Evolutionary conservation across 2,329 filamentous ascomycete species (phyloP).

Genomic region (Sclerotinia glacialis): DNA sequence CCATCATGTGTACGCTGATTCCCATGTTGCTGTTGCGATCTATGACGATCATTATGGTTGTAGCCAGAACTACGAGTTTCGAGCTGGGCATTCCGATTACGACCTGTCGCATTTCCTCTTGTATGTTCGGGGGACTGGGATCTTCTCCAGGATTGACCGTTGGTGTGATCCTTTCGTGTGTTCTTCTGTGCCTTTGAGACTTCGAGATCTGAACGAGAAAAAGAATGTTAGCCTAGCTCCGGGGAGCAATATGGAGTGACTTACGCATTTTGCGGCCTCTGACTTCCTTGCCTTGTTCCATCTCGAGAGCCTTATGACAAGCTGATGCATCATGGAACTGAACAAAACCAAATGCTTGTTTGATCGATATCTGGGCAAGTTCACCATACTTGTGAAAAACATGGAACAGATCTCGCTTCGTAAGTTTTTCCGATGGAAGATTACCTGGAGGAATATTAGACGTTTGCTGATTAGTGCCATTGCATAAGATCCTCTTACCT

Average conservation of each 20-base stretch:
- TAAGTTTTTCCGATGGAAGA: constrained; percentile 86
- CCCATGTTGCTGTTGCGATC: constrained; percentile 15
- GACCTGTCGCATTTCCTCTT: constrained; percentile 40
- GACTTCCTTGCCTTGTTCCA: constrained; percentile 76
- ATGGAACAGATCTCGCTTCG: constrained; percentile 90
- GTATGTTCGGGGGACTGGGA: constrained; percentile 62
- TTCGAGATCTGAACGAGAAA: constrained; percentile 65
- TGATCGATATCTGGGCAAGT: constrained; percentile 91
- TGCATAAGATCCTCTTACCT: constrained; percentile 51
- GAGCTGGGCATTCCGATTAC: constrained; percentile 43
- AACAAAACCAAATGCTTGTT: constrained; percentile 95
- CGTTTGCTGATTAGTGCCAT: constrained; percentile 31
- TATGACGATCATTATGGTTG: constrained; percentile 45
- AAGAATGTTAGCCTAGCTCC: background rate
- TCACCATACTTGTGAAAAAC: constrained; percentile 82
- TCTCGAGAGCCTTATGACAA: constrained; percentile 70
- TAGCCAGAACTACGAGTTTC: constrained; percentile 30
- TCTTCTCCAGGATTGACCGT: constrained; percentile 43
- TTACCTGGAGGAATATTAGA: constrained; percentile 60
- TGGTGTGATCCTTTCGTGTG: constrained; percentile 53
- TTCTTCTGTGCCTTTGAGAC: constrained; percentile 85
- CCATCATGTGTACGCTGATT: constrained; percentile 61
- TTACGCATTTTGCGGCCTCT: constrained; percentile 91
- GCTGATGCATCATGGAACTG: constrained; percentile 80
- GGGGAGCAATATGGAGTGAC: constrained; percentile 39